phyloP scores from a whole-genome alignment of 345 rosid species.

The Boechera retrofracta region DNA sequence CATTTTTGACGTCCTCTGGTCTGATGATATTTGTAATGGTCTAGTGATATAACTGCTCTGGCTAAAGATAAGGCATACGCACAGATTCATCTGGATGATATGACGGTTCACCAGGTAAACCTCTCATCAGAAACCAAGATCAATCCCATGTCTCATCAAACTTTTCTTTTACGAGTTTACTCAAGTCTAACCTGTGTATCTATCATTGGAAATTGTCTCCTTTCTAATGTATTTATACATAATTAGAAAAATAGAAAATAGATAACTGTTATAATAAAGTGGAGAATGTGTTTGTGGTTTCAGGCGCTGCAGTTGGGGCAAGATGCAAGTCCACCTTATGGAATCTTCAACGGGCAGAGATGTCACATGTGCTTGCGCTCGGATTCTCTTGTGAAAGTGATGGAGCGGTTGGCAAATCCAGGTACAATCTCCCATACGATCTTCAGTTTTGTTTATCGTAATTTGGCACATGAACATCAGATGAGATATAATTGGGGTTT shows the following conservation, averaged over 20 bases:
- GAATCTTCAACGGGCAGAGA: slow-evolving; percentile 63
- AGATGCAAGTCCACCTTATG: slow-evolving; percentile 62
- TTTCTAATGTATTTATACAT: neutral
- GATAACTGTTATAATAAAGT: neutral
- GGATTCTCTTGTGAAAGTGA: slow-evolving; percentile 76
- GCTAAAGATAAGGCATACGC: slow-evolving; percentile 93
- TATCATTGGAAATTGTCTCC: neutral
- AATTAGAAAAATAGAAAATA: neutral
- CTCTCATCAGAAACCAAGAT: slow-evolving; percentile 19
- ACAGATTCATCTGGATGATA: slow-evolving; percentile 88
- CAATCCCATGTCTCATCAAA: slow-evolving; percentile 1
- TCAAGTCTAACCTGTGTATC: neutral
- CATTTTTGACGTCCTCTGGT: slow-evolving; percentile 10
- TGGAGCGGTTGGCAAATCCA: slow-evolving; percentile 79
- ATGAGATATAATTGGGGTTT: neutral
- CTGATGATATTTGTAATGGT: slow-evolving; percentile 38
- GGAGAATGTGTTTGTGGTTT: slow-evolving; percentile 5
- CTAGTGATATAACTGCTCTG: slow-evolving; percentile 86
- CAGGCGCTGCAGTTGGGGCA: slow-evolving; percentile 87
- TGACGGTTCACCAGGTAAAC: slow-evolving; percentile 87
- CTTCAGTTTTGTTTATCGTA: neutral
- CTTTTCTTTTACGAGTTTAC: neutral
- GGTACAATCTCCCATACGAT: slow-evolving; percentile 47
- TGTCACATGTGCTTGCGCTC: slow-evolving; percentile 89
- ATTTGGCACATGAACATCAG: neutral